A percentile compares a stretch with the other conserved stretches of the same genome.
These are phyloP conservation scores for Artemisia tridentata DNA, from an alignment of 129 eudicot genomes.

Conservation along the genomic window DNA sequence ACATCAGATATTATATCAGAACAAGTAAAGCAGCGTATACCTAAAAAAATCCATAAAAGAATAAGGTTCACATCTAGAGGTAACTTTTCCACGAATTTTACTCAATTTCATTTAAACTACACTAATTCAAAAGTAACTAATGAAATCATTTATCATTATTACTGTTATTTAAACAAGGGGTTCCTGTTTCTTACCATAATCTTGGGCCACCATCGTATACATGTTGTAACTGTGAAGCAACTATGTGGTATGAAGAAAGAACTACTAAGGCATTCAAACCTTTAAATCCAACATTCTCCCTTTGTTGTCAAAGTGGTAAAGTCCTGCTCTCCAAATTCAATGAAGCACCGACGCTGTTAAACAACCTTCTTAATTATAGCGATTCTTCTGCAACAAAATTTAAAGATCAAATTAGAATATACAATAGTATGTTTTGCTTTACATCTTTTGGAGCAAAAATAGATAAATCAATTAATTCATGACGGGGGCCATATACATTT, in stretches of 20 bases:
- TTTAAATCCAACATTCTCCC: not conserved
- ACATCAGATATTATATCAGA: too few species aligned
- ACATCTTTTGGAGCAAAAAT: not conserved
- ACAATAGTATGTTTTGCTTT: not conserved
- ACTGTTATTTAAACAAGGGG: too few species aligned
- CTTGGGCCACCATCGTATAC: not conserved
- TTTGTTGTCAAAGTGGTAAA: not conserved
- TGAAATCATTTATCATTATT: too few species aligned
- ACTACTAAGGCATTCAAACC: too few species aligned
- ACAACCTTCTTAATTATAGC: not conserved
- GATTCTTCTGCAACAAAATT: not conserved
- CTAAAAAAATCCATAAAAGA: too few species aligned
- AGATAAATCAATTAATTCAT: not conserved
- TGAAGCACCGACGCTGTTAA: not conserved
- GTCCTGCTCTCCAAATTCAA: not conserved
- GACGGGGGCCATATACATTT: not conserved
- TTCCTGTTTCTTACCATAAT: not conserved
- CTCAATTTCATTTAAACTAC: too few species aligned
- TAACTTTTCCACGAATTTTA: too few species aligned
- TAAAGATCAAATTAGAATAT: not conserved
- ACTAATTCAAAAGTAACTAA: too few species aligned
- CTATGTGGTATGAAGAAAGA: not conserved
- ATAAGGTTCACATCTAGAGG: too few species aligned
- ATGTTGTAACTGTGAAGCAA: not conserved
- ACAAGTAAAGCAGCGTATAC: too few species aligned